phyloP scores from a whole-genome alignment of 1,284 basidiomycete genomes.

The Ustilago curta region DNA sequence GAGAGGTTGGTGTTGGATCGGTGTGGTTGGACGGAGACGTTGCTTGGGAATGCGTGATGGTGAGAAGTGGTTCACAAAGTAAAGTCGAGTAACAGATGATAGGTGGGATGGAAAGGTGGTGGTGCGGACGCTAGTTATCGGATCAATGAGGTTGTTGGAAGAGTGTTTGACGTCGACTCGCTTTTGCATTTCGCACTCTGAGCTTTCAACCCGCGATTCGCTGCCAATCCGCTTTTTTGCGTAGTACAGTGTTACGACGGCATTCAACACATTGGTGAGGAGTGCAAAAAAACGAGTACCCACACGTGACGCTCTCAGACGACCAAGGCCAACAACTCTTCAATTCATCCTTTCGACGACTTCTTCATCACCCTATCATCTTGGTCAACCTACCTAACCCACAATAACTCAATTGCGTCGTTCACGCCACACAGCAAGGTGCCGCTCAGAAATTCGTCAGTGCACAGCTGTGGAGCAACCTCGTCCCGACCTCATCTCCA shows the following conservation, averaged over 20 bases:
- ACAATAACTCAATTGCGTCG: not conserved
- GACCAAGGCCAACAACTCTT: conserved; percentile 4
- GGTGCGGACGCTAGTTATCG: conserved; percentile 10
- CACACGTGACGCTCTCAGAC: conserved; percentile 36
- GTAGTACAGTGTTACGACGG: not conserved
- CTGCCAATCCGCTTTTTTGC: conserved; percentile 9
- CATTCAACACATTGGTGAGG: not conserved
- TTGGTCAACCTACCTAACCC: not conserved
- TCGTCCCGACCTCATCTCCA: not conserved
- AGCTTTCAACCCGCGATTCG: too few relatives aligned
- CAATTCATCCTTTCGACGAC: too few relatives aligned
- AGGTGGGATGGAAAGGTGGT: not conserved
- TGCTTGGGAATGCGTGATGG: not conserved
- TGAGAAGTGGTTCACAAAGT: too few relatives aligned
- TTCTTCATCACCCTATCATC: not conserved
- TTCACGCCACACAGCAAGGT: not conserved
- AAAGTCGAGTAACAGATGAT: not conserved
- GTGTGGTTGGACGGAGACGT: not conserved
- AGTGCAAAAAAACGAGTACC: not conserved
- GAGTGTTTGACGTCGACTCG: conserved; percentile 8
- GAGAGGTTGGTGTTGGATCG: not conserved
- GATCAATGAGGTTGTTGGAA: not conserved
- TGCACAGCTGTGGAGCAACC: not conserved
- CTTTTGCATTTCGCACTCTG: conserved; percentile 4
- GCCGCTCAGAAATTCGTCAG: not conserved